phyloP scores from a whole-genome alignment of 495 filamentous ascomycete genomes.

The Penicillium cosmopolitanum region DNA sequence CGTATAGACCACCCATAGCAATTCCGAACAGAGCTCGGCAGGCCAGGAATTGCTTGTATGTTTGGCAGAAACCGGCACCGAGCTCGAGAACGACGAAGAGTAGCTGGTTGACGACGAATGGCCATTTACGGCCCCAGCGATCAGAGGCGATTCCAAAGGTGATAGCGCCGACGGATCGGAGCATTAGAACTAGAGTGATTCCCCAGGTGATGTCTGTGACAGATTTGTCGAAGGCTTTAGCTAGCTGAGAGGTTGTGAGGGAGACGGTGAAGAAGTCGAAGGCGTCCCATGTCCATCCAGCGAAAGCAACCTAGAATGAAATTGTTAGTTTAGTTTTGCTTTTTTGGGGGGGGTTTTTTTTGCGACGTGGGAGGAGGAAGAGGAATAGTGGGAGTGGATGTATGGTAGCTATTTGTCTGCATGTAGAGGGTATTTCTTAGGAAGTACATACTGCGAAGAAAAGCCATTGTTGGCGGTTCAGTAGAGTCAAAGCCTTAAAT shows the following conservation, averaged over 20 bases:
- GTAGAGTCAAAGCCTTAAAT: constrained; percentile 65
- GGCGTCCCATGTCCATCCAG: constrained; percentile 82
- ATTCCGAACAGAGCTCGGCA: constrained; percentile 85
- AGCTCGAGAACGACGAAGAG: constrained; percentile 82
- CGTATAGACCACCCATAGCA: constrained; percentile 88
- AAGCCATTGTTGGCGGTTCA: constrained; percentile 80
- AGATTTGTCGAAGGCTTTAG: constrained; percentile 64
- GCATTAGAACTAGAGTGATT: constrained; percentile 84
- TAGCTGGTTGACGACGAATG: constrained; percentile 80
- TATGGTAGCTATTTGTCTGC: neutral
- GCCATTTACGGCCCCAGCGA: constrained; percentile 87
- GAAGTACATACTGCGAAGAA: constrained; percentile 65
- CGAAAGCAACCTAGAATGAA: constrained; percentile 52
- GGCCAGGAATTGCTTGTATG: constrained; percentile 77
- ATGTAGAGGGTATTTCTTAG: neutral
- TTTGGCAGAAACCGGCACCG: constrained; percentile 77
- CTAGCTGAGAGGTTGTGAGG: constrained; percentile 69
- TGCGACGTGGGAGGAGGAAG: neutral
- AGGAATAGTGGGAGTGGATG: neutral
- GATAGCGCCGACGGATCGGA: constrained; percentile 86
- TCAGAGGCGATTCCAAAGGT: constrained; percentile 85
- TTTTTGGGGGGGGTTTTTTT: neutral
- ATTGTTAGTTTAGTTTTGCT: constrained; percentile 4
- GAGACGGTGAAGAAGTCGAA: constrained; percentile 94
- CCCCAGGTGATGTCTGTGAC: constrained; percentile 87